A percentile compares a stretch with the other conserved stretches of the same genome.
Evolutionary conservation across 2,329 filamentous ascomycete genomes (phyloP).

Genomic region (Plectosphaerella sp.): DNA sequence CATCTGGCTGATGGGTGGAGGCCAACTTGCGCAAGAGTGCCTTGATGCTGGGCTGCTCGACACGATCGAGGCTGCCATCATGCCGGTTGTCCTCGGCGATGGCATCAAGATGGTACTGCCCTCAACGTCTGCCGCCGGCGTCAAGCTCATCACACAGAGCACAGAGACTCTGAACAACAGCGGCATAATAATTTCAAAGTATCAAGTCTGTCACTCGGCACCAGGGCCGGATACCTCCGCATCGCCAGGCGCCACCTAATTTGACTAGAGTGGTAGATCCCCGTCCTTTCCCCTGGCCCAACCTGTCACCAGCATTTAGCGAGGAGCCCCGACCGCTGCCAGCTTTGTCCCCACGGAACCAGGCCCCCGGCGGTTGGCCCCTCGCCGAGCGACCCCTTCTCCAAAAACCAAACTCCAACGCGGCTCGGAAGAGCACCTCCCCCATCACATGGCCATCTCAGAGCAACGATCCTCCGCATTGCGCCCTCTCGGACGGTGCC

Average conservation of each 20-base stretch:
- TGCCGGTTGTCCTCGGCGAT: constrained; percentile 17
- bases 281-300: no score
- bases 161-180: constrained; percentile 10
- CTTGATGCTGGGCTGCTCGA: constrained; percentile 24
- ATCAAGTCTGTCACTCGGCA: constrained; percentile 4
- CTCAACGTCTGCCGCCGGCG: neutral
- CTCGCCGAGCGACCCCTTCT: neutral
- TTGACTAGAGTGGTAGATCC: no score
- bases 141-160: neutral
- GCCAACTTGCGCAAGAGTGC: constrained; percentile 19
- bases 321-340: no score
- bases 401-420: neutral
- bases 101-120: constrained; percentile 18
- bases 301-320: no score
- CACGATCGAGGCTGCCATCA: constrained; percentile 21
- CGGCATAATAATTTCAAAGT: constrained; percentile 17
- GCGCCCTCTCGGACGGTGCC: neutral
- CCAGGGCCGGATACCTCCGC: no score
- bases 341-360: no score
- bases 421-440: neutral
- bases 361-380: no score
- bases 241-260: no score
- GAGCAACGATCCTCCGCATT: neutral
- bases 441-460: neutral
- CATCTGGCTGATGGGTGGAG: constrained; percentile 32